Percentiles rank a stretch among this genome's conserved stretches.
These are phyloP conservation scores for Glycine soja DNA, from an alignment of 306 rosid species.

Conservation along the genomic window DNA sequence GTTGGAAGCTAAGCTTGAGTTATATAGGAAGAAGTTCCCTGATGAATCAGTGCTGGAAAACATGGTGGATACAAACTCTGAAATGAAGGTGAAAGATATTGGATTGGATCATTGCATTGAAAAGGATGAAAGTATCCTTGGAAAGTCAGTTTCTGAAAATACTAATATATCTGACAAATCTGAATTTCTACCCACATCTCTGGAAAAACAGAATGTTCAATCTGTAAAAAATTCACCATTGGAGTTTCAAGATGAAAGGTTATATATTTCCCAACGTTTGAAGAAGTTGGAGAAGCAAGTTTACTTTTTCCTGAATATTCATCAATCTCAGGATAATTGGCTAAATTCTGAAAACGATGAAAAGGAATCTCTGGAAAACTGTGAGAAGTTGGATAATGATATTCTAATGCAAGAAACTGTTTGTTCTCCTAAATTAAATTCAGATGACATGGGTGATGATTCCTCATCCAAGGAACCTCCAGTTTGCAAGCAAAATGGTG, in stretches of 20 bases:
- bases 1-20: conserved; percentile 69
- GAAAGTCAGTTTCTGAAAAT: conserved; percentile 48
- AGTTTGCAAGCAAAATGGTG: conserved; percentile 46
- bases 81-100: conserved; percentile 78
- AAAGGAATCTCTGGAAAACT: conserved; percentile 43
- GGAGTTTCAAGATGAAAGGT: conserved; percentile 71
- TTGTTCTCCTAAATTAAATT: conserved; percentile 43
- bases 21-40: conserved; percentile 60
- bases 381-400: conserved; percentile 40
- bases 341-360: conserved; percentile 35
- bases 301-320: conserved; percentile 52
- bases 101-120: conserved; percentile 60
- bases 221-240: conserved; percentile 46
- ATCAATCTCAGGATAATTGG: conserved; percentile 43
- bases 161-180: conserved; percentile 45
- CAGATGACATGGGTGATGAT: conserved; percentile 26
- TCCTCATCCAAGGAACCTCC: conserved; percentile 48
- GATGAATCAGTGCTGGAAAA: conserved; percentile 56
- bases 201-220: conserved; percentile 45
- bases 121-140: conserved; percentile 44
- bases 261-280: conserved; percentile 59
- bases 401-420: conserved; percentile 47
- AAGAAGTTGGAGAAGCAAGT: conserved; percentile 79
- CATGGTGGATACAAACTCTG: conserved; percentile 52
- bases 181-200: conserved; percentile 39